Evolutionary conservation across 2,329 filamentous ascomycete species (phyloP).

Genomic region (Talaromyces sp.): DNA sequence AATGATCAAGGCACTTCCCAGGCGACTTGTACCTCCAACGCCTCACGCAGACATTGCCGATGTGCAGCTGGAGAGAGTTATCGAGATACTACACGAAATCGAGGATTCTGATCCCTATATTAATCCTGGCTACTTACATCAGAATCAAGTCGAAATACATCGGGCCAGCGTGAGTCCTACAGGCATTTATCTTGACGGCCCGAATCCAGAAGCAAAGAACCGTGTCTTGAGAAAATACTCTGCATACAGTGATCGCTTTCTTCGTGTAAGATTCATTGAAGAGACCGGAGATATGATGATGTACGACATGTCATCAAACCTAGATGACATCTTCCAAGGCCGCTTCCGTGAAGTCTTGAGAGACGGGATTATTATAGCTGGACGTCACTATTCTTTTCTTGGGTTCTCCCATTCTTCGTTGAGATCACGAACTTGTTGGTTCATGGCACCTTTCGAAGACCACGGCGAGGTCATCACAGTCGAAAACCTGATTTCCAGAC

Average conservation of each 20-base stretch:
- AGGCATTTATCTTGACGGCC: slow-evolving; percentile 51
- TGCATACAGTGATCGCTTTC: slow-evolving; percentile 19
- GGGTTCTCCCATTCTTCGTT: slow-evolving; percentile 78
- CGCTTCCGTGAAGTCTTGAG: slow-evolving; percentile 58
- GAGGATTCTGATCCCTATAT: slow-evolving; percentile 26
- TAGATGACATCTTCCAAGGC: slow-evolving; percentile 17
- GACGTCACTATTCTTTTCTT: slow-evolving; percentile 58
- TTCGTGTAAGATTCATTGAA: slow-evolving; percentile 22
- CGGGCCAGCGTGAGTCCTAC: slow-evolving; percentile 56
- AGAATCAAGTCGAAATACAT: slow-evolving; percentile 46
- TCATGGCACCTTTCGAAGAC: slow-evolving; percentile 41
- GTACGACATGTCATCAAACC: slow-evolving; percentile 14
- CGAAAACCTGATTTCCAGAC: slow-evolving; percentile 35
- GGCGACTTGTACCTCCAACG: slow-evolving; percentile 49
- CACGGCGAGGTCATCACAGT: slow-evolving; percentile 27
- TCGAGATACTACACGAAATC: slow-evolving; percentile 33
- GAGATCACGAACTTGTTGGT: slow-evolving; percentile 64
- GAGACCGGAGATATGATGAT: slow-evolving; percentile 19
- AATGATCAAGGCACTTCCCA: slow-evolving; percentile 50
- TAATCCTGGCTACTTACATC: slow-evolving; percentile 1
- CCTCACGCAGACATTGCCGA: slow-evolving; percentile 44
- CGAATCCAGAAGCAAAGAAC: slow-evolving; percentile 41
- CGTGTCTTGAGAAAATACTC: slow-evolving; percentile 21
- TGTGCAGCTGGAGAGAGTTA: slow-evolving; percentile 37
- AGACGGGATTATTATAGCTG: slow-evolving; percentile 58